Percentiles rank a stretch among this genome's conserved stretches.
Conservation (phyloP, 2,329 filamentous ascomycete species). For the Paecilomyces formosus region DNA sequence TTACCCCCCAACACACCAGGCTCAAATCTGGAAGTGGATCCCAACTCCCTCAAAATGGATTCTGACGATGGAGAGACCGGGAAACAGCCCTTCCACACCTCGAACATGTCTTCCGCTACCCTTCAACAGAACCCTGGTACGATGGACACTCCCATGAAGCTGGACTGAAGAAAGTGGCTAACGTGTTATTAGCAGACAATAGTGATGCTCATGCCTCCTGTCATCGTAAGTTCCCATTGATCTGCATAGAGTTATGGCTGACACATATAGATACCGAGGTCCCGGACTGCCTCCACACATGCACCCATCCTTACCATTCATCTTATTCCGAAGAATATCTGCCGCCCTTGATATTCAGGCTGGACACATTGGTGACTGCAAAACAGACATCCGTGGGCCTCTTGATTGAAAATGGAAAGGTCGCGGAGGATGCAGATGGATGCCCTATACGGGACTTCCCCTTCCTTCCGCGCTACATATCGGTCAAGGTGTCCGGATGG, state of each 20-base stretch:
- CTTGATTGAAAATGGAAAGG: constrained; percentile 11
- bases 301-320: constrained; percentile 14
- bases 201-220: background rate
- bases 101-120: background rate
- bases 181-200: background rate
- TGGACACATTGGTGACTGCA: constrained; percentile 9
- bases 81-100: background rate
- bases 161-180: background rate
- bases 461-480: constrained; percentile 22
- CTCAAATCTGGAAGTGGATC: background rate
- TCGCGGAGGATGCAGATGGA: constrained; percentile 7
- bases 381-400: constrained; percentile 1
- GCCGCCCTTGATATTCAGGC: constrained; percentile 16
- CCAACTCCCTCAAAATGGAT: background rate
- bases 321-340: constrained; percentile 11
- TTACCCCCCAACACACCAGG: background rate
- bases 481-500: constrained; percentile 16
- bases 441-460: constrained; percentile 14
- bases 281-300: constrained; percentile 14
- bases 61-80: background rate
- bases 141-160: background rate
- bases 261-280: constrained; percentile 3
- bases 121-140: background rate
- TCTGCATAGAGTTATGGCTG: background rate
- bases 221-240: background rate